A percentile compares a stretch with the other conserved stretches of the same genome.
Evolutionary conservation across 1,284 basidiomycete species (phyloP).

Genomic region (Papiliotrema laurentii): DNA sequence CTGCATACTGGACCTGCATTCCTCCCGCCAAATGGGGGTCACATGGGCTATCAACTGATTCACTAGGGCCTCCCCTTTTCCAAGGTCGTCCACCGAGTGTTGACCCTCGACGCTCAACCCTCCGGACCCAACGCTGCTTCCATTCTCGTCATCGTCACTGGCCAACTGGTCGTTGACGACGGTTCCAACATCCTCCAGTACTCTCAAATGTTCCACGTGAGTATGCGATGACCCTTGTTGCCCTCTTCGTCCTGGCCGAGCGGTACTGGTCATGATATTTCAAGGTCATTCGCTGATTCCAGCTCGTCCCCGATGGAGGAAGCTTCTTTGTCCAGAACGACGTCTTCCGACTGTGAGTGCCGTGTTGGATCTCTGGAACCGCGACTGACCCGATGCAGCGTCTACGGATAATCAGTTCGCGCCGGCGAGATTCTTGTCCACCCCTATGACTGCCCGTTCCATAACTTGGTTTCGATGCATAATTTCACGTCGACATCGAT

Average conservation of each 20-base stretch:
- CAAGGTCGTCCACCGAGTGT: slow-evolving; percentile 76
- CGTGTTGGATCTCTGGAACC: background rate
- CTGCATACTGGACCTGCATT: too few species aligned
- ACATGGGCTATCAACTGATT: slow-evolving; percentile 5
- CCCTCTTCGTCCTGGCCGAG: too few species aligned
- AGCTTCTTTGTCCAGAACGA: slow-evolving; percentile 89
- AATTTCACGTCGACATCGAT: background rate
- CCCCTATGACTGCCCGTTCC: too few species aligned
- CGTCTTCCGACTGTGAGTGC: slow-evolving; percentile 70
- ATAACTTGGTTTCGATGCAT: slow-evolving; percentile 1
- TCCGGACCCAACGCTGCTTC: slow-evolving; percentile 61
- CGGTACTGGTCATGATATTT: background rate
- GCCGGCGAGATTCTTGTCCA: too few species aligned
- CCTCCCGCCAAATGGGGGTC: too few species aligned
- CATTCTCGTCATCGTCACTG: slow-evolving; percentile 84
- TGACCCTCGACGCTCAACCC: slow-evolving; percentile 85
- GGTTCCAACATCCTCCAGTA: slow-evolving; percentile 73
- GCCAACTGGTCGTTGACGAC: slow-evolving; percentile 76
- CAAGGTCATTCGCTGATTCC: background rate
- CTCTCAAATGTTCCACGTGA: slow-evolving; percentile 79
- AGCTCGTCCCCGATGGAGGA: slow-evolving; percentile 56
- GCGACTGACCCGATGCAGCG: slow-evolving; percentile 10
- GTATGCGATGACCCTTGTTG: slow-evolving; percentile 9
- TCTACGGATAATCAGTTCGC: slow-evolving; percentile 27
- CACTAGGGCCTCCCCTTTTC: slow-evolving; percentile 71